Evolutionary conservation across 2,329 filamentous ascomycete genomes (phyloP), one percentile per base, ranked within the genome.

Genomic region (Fusarium sulawesiense): DNA sequence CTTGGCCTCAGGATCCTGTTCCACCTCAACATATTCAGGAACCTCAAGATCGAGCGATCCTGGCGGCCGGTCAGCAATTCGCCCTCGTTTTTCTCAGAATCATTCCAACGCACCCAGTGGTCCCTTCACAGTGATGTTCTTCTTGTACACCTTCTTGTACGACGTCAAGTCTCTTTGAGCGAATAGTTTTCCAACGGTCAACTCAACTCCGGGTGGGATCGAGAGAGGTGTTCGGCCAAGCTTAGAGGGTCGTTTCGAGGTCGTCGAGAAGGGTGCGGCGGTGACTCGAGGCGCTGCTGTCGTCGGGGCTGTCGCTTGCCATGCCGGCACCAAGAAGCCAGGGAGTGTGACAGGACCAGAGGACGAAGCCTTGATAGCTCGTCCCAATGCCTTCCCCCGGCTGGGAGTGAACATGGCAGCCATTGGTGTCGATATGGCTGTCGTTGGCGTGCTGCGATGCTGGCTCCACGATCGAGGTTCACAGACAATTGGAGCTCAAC

Each of bases 221-320:
- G 93, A 90, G 56, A 97, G 87, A 25, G 92, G 88, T 64, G 92
- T 92, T 74, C 89, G 87, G 74, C 96, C 96, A 68, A 99, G 91
- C 85, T 98, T 96, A 46, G 95, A 98, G 61, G 85, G 82, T 73
- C 86, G 85, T 77, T 82, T 81, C 56, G 88, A 78, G 45, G 93
- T 91, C 44, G 89, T 90, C 60, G 92, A 94, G 84, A 98, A 98
- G 18, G 57, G 66, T 25, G 69, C 73, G 23, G 59, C 44, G 68
- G 68, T 56, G 50, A 67, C 42, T 57, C 68, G 68, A 82, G 82
- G 76, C 86, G 84, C 70, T 80, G 79, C 40, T 80, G 76, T 59
- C 81, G 68, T 71, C 80, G 57, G 71, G 54, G 56, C 48, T 50
- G 61, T 64, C 51, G 81, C 69, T 76, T 88, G 88, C 81, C 93